Conservation (phyloP, 1,139 yeast species). For the Martiniozyma asiatica region DNA sequence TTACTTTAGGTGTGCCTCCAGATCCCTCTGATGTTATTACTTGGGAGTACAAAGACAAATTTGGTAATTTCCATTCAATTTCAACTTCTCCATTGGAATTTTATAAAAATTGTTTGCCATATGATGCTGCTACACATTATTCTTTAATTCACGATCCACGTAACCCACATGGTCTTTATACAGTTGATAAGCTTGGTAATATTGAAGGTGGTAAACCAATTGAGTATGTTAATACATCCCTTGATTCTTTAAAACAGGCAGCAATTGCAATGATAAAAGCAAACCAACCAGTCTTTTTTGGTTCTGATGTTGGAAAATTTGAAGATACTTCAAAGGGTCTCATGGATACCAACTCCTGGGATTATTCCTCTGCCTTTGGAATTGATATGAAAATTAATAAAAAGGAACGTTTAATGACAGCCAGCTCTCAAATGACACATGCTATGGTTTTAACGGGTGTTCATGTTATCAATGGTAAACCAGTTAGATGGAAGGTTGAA, state of each 20-base stretch:
- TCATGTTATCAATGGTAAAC: conserved; percentile 35
- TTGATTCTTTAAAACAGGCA: conserved; percentile 36
- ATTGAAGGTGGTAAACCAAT: conserved; percentile 49
- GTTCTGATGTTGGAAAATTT: conserved; percentile 57
- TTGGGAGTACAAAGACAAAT: conserved; percentile 54
- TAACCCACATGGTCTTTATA: conserved; percentile 41
- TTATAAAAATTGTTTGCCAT: conserved; percentile 34
- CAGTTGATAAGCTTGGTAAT: conserved; percentile 52
- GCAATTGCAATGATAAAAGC: conserved; percentile 48
- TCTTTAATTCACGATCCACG: conserved; percentile 58
- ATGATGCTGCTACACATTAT: conserved; percentile 36
- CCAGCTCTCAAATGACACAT: conserved; percentile 54
- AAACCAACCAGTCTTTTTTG: conserved; percentile 58
- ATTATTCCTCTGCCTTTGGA: conserved; percentile 45
- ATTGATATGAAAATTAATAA: conserved; percentile 36
- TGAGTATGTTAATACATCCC: conserved; percentile 48
- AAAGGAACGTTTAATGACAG: conserved; percentile 42
- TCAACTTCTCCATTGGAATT: conserved; percentile 43
- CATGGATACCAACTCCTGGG: conserved; percentile 44
- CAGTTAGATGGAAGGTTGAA: conserved; percentile 58
- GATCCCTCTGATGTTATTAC: conserved; percentile 38
- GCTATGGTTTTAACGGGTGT: conserved; percentile 63
- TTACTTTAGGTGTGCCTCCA: conserved; percentile 54
- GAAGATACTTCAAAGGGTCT: conserved; percentile 36
- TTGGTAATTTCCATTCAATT: conserved; percentile 34